Conservation (phyloP, 805 yeast species). For the Wickerhamomyces alni region DNA sequence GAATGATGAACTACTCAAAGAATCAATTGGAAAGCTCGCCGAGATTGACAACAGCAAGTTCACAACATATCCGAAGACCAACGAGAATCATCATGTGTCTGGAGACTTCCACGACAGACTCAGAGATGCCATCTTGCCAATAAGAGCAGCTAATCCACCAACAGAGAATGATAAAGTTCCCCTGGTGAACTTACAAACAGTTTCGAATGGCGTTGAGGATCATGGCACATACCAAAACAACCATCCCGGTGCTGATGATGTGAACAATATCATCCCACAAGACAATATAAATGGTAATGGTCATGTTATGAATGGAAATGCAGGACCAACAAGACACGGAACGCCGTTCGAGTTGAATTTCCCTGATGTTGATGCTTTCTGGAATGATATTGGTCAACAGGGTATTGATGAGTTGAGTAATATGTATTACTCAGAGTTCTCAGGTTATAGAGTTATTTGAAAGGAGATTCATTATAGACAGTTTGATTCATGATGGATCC, state of each 20-base stretch:
- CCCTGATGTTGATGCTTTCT: slow-evolving; percentile 18
- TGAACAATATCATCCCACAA: not conserved
- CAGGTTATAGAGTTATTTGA: slow-evolving; percentile 19
- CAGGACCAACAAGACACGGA: not conserved
- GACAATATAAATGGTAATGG: not conserved
- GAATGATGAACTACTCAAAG: slow-evolving; percentile 10
- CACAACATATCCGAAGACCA: not conserved
- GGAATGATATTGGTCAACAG: slow-evolving; percentile 24
- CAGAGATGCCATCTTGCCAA: slow-evolving; percentile 5
- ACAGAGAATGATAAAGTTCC: not conserved
- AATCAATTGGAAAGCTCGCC: slow-evolving; percentile 10
- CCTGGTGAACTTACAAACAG: not conserved
- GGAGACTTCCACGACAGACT: slow-evolving; percentile 1
- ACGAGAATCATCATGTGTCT: not conserved
- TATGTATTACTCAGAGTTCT: slow-evolving; percentile 23
- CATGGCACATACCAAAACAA: not conserved
- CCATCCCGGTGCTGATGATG: not conserved
- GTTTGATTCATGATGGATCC: too few relatives aligned
- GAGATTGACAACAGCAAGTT: slow-evolving; percentile 6
- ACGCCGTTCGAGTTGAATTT: slow-evolving; percentile 11
- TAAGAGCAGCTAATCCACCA: slow-evolving; percentile 7
- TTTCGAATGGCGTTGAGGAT: not conserved
- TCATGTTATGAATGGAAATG: not conserved
- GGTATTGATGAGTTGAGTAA: slow-evolving; percentile 22
- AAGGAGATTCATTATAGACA: too few relatives aligned